Evolutionary conservation across 2,329 filamentous ascomycete genomes (phyloP).

Genomic region (Trichoderma endophyticum): DNA sequence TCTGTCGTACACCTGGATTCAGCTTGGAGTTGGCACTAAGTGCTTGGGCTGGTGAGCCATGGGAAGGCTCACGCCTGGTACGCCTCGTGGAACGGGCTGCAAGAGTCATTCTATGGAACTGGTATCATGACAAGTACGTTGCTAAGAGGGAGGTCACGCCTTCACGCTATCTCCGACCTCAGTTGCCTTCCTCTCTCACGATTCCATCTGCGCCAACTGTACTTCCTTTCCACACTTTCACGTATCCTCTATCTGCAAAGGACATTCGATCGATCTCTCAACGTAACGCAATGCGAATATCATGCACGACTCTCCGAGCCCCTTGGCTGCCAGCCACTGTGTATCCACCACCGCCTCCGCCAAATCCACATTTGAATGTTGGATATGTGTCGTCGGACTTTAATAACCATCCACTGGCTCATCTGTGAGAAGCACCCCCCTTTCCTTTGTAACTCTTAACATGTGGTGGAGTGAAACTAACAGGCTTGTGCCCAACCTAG

Average conservation of each 20-base stretch:
- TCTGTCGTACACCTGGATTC: slow-evolving; percentile 36
- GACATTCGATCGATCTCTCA: slow-evolving; percentile 94
- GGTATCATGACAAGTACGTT: slow-evolving; percentile 82
- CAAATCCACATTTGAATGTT: slow-evolving; percentile 78
- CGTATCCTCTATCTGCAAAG: slow-evolving; percentile 84
- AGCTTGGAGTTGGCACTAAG: slow-evolving; percentile 42
- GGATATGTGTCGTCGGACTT: slow-evolving; percentile 98
- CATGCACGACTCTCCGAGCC: slow-evolving; percentile 79
- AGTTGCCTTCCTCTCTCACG: slow-evolving; percentile 67
- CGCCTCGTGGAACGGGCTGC: slow-evolving; percentile 81
- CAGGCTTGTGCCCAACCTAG: slow-evolving; percentile 31
- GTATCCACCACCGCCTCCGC: slow-evolving; percentile 80
- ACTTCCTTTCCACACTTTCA: slow-evolving; percentile 96
- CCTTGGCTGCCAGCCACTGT: slow-evolving; percentile 82
- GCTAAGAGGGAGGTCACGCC: slow-evolving; percentile 52
- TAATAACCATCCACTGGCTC: slow-evolving; percentile 95
- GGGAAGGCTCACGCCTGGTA: slow-evolving; percentile 85
- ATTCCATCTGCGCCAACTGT: slow-evolving; percentile 90
- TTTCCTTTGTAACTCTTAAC: not conserved
- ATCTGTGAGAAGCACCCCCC: slow-evolving; percentile 53
- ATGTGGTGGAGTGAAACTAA: not conserved
- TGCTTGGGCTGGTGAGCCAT: slow-evolving; percentile 69
- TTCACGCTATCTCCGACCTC: slow-evolving; percentile 65
- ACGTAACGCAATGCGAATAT: slow-evolving; percentile 88
- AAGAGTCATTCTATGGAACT: slow-evolving; percentile 73